Base-by-base conservation (phyloP, 2,329 filamentous ascomycete species). In the Didymella segeticola region DNA sequence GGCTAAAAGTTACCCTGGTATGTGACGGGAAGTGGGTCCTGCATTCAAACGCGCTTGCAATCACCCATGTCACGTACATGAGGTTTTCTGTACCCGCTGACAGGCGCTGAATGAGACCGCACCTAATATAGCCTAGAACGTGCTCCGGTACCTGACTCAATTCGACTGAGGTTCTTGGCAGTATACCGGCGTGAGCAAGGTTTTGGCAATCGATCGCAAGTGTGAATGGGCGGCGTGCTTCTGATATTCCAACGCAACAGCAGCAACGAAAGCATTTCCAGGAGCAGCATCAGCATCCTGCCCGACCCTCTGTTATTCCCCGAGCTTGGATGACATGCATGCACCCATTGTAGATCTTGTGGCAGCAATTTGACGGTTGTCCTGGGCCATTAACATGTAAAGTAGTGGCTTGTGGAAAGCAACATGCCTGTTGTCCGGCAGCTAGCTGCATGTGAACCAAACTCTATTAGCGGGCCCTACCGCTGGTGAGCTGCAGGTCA, bases 21-120 rank as follows among this genome's bases (percentile, higher is more conserved):
- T 43, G 15, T 31, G 14, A 15, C 37, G 47, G 53, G 42, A 47
- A 56, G 53, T 56, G 53, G 53, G 30, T 43, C 46, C 11, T 48
- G 27, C 36, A 9, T 46, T 47, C 42, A 51, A 46, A 50, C 41
- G 29, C 46, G 29, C 29, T 37, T 29, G 22, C 36, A 2, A 29
- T 27, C n/a, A 31, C 20, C 36, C 42, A 15, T 50, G 52, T 36
- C 34, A 54, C 38, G 45, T 22, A 48, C 12, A 19, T 19, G 29
- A 41, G 22, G 17, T 41, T 30, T 15, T 17, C 34, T 17, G 5
- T 25, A 11, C 39, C 39, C 30, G 12, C 22, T 41, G 17, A 27
- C 41, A 39, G 27, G 48, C 11, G 17, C 20, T 43, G 19, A 9
- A 31, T 22, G 17, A n/a, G n/a, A n/a, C 31, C 27, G 30, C 19